Conservation (phyloP, 768 basidiomycete species). For the Mycena galopus region DNA sequence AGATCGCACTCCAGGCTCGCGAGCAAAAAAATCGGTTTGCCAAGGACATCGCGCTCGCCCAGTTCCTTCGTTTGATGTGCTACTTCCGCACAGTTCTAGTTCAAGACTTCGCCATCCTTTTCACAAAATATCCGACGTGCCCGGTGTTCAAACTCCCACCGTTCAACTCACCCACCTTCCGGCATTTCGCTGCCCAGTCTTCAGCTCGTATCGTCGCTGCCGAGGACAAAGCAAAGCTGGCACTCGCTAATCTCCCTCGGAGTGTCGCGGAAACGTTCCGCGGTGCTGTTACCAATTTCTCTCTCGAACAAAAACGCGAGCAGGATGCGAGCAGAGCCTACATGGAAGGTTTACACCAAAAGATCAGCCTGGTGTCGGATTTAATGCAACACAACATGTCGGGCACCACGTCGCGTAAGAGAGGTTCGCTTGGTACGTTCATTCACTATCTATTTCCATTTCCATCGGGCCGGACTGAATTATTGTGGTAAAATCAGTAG, state of each 20-base stretch:
- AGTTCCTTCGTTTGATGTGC: neutral
- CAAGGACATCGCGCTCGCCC: constrained; percentile 4
- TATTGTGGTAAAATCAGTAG: too few species aligned
- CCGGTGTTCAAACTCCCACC: constrained; percentile 2
- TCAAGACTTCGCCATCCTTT: constrained; percentile 18
- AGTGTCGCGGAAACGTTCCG: neutral
- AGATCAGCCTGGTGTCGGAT: too few species aligned
- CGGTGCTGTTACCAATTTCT: neutral
- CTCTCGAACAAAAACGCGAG: neutral
- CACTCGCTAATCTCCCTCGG: neutral
- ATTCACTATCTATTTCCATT: neutral
- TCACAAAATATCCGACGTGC: neutral
- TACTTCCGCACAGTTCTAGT: constrained; percentile 12
- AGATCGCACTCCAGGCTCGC: neutral
- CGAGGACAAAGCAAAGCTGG: neutral
- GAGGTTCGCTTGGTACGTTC: neutral
- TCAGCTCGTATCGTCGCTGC: neutral
- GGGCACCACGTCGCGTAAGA: too few species aligned
- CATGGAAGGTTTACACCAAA: too few species aligned
- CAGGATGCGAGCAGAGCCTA: too few species aligned
- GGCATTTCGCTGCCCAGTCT: neutral
- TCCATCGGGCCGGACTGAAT: too few species aligned
- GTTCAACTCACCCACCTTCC: constrained; percentile 6
- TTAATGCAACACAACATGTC: too few species aligned
- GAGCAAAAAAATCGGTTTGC: neutral